Evolutionary conservation across 1,284 basidiomycete genomes (phyloP).

Genomic region (Calocybe gambosa): DNA sequence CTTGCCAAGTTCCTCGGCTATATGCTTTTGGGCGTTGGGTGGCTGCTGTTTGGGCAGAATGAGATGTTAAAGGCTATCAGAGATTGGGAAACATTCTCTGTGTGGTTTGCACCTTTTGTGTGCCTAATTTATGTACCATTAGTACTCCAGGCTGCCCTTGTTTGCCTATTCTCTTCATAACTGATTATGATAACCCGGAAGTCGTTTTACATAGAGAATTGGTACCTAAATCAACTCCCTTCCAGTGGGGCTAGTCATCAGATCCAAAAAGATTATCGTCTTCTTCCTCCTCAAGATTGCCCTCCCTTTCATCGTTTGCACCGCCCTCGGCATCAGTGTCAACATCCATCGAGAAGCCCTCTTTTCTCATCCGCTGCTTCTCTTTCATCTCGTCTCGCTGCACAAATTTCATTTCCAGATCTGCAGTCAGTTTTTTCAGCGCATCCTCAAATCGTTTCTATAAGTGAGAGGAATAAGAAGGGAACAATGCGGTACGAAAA

Average conservation of each 20-base stretch:
- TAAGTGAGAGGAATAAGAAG: neutral
- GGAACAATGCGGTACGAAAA: constrained; percentile 4
- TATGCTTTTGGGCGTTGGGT: constrained; percentile 46
- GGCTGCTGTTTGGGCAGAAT: constrained; percentile 40
- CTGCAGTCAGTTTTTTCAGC: constrained; percentile 79
- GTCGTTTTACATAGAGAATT: too few relatives aligned
- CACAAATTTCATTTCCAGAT: constrained; percentile 81
- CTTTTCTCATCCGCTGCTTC: constrained; percentile 59
- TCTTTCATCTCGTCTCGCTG: constrained; percentile 76
- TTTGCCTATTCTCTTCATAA: constrained; percentile 36
- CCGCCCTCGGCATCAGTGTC: constrained; percentile 40
- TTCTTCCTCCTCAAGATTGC: constrained; percentile 23
- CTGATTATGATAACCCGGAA: too few relatives aligned
- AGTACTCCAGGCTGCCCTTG: constrained; percentile 59
- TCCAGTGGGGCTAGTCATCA: constrained; percentile 30
- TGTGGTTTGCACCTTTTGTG: constrained; percentile 73
- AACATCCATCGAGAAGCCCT: constrained; percentile 47
- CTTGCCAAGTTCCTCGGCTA: constrained; percentile 39
- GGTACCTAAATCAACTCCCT: constrained; percentile 20
- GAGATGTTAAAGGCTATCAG: constrained; percentile 47
- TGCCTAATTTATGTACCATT: constrained; percentile 68
- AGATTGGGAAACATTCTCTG: constrained; percentile 66
- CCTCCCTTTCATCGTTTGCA: constrained; percentile 33
- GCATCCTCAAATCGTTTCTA: constrained; percentile 94
- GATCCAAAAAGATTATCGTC: constrained; percentile 55